Evolutionary conservation across 257 asterid species (phyloP).

Genomic region (Solanum rostratum): DNA sequence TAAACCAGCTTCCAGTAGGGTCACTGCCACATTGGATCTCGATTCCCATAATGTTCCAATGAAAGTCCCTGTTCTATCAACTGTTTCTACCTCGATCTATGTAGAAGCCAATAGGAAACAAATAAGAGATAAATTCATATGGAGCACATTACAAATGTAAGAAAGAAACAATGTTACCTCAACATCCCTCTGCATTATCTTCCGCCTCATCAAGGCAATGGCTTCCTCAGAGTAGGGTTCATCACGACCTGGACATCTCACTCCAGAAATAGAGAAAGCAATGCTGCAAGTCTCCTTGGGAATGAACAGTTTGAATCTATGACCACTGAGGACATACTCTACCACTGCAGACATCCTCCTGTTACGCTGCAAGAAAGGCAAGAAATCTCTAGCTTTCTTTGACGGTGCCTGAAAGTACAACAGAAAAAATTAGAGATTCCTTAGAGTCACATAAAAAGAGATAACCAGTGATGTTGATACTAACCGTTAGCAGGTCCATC

Average conservation of each 20-base stretch:
- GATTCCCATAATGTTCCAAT: constrained; percentile 90
- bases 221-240: constrained; percentile 94
- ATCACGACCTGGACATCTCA: constrained; percentile 92
- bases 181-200: constrained; percentile 98
- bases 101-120: neutral
- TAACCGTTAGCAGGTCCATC: constrained; percentile 71
- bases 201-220: constrained; percentile 92
- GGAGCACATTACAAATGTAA: neutral
- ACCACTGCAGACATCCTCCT: constrained; percentile 90
- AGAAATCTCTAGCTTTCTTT: constrained; percentile 73
- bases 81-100: constrained; percentile 91
- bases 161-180: constrained; percentile 40
- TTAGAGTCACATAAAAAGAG: neutral
- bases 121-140: neutral
- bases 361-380: constrained; percentile 83
- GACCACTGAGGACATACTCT: constrained; percentile 95
- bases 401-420: constrained; percentile 39
- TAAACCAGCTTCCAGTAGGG: constrained; percentile 88
- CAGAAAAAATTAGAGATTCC: neutral
- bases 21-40: constrained; percentile 54
- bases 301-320: constrained; percentile 67
- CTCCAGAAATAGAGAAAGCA: constrained; percentile 92
- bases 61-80: constrained; percentile 95
- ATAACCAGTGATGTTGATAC: constrained; percentile 11
- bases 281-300: constrained; percentile 94